Conservation (phyloP, 2,329 filamentous ascomycete species). For the Exophiala calicioides region DNA sequence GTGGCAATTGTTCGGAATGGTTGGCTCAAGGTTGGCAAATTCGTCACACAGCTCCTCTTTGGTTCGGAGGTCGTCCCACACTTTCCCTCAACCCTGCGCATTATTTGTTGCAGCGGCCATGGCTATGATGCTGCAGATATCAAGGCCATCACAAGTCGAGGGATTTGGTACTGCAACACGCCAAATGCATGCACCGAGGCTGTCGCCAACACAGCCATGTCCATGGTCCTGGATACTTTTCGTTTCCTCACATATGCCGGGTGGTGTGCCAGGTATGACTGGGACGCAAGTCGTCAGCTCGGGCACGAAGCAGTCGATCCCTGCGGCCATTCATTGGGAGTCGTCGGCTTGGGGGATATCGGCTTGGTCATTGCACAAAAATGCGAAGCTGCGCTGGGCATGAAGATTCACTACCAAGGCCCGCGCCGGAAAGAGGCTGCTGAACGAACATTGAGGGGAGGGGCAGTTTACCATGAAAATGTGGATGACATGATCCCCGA, state of each 20-base stretch:
- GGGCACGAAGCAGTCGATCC: neutral
- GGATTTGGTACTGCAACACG: slow-evolving; percentile 9
- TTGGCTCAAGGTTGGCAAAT: slow-evolving; percentile 37
- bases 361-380: slow-evolving; percentile 3
- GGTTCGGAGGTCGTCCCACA: slow-evolving; percentile 26
- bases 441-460: neutral
- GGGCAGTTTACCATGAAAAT: slow-evolving; percentile 32
- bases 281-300: slow-evolving; percentile 1
- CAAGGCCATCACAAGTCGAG: neutral
- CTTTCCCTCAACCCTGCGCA: slow-evolving; percentile 2
- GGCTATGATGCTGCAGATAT: slow-evolving; percentile 11
- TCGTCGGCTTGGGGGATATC: slow-evolving; percentile 7
- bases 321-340: slow-evolving; percentile 1
- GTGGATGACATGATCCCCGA: slow-evolving; percentile 35
- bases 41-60: slow-evolving; percentile 34
- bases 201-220: slow-evolving; percentile 2
- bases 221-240: slow-evolving; percentile 6
- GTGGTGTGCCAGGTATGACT: slow-evolving; percentile 1
- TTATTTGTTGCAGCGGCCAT: slow-evolving; percentile 11
- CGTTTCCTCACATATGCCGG: slow-evolving; percentile 4
- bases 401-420: slow-evolving; percentile 12
- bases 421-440: neutral
- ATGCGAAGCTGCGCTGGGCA: slow-evolving; percentile 1
- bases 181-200: slow-evolving; percentile 8
- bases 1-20: slow-evolving; percentile 36